Evolutionary conservation across 495 filamentous ascomycete genomes (phyloP).

Genomic region (Ascodesmis nigricans): DNA sequence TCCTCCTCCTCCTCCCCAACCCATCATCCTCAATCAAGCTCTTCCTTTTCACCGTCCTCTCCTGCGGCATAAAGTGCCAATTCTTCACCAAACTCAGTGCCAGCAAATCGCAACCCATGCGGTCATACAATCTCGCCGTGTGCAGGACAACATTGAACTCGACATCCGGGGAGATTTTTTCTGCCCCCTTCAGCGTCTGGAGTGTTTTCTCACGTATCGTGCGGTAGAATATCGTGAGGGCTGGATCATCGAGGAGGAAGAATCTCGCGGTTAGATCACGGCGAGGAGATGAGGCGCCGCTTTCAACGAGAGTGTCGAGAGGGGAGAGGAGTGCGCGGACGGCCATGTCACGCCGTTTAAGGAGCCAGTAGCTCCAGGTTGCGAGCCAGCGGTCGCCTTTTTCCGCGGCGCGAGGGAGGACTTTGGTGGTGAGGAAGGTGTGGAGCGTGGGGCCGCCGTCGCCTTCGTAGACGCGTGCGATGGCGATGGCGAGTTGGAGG

Average conservation of each 20-base stretch:
- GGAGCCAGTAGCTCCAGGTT: slow-evolving; percentile 91
- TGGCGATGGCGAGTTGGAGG: slow-evolving; percentile 72
- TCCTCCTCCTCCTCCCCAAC: slow-evolving; percentile 34
- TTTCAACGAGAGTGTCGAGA: slow-evolving; percentile 59
- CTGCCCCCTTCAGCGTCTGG: slow-evolving; percentile 65
- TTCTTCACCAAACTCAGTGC: slow-evolving; percentile 68
- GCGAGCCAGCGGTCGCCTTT: slow-evolving; percentile 86
- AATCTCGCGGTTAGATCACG: slow-evolving; percentile 33
- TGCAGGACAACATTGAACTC: slow-evolving; percentile 86
- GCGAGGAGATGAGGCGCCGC: slow-evolving; percentile 38
- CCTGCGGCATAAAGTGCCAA: slow-evolving; percentile 58
- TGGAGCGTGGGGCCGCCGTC: slow-evolving; percentile 54
- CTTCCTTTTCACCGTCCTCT: slow-evolving; percentile 26
- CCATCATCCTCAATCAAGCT: slow-evolving; percentile 19
- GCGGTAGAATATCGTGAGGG: slow-evolving; percentile 63
- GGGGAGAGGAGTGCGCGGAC: slow-evolving; percentile 49
- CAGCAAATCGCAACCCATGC: slow-evolving; percentile 92
- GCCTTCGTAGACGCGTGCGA: slow-evolving; percentile 74
- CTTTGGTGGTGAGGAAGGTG: slow-evolving; percentile 53
- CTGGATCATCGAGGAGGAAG: slow-evolving; percentile 78
- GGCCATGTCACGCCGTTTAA: slow-evolving; percentile 60
- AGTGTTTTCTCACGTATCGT: slow-evolving; percentile 69
- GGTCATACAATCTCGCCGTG: slow-evolving; percentile 67
- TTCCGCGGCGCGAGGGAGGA: slow-evolving; percentile 52
- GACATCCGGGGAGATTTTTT: slow-evolving; percentile 50